Evolutionary conservation across 805 yeast genomes (phyloP).

Genomic region (Wickerhamomyces chambardii): DNA sequence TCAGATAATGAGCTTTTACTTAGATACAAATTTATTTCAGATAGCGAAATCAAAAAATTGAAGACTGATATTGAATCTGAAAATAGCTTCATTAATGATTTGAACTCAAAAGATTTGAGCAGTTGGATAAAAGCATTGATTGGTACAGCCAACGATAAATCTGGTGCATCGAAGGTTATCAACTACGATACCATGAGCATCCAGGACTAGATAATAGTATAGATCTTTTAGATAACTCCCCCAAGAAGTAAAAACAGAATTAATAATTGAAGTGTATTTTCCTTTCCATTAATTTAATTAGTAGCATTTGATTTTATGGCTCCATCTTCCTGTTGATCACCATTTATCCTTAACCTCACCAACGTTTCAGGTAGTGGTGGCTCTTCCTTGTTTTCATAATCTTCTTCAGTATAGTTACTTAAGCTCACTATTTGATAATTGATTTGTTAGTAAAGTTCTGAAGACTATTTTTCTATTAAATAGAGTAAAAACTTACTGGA

Average conservation of each 20-base stretch:
- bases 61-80: conserved; percentile 13
- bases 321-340: no score
- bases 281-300: no score
- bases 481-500: conserved; percentile 23
- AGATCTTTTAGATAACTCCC: not conserved
- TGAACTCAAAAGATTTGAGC: conserved; percentile 12
- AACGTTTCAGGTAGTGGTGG: conserved; percentile 58
- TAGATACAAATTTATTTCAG: conserved; percentile 15
- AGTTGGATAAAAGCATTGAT: conserved; percentile 23
- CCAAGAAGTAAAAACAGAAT: no score
- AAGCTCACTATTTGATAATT: conserved; percentile 18
- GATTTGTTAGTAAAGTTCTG: not conserved
- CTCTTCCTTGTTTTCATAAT: conserved; percentile 21
- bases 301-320: no score
- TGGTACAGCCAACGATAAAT: conserved; percentile 25
- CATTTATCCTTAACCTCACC: conserved; percentile 37
- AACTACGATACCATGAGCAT: conserved; percentile 26
- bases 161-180: conserved; percentile 24
- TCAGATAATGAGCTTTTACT: conserved; percentile 9
- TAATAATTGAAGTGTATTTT: no score
- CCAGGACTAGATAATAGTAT: conserved; percentile 1
- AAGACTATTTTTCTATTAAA: no score
- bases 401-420: conserved; percentile 27
- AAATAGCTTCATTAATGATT: conserved; percentile 11
- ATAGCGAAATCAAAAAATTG: conserved; percentile 13